These are phyloP conservation scores for Fusarium tjaetaba DNA, from an alignment of 2,329 filamentous ascomycete species.

Conservation along the genomic window DNA sequence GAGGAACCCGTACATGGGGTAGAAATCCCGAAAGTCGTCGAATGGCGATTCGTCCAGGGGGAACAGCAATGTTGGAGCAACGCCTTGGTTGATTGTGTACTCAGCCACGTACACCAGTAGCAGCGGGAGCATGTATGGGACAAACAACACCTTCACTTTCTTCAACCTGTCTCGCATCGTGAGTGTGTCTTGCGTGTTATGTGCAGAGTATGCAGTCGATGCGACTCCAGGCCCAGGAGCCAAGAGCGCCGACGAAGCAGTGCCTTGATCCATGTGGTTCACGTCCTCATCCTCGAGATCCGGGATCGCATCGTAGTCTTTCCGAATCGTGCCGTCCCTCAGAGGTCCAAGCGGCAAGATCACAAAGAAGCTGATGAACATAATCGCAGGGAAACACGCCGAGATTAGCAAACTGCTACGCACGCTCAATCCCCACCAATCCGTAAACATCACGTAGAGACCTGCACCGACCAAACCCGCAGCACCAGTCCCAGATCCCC, in stretches of 20 bases:
- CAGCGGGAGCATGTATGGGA: conserved; percentile 88
- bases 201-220: conserved; percentile 52
- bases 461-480: conserved; percentile 89
- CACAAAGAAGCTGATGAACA: conserved; percentile 87
- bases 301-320: conserved; percentile 65
- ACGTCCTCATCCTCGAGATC: conserved; percentile 52
- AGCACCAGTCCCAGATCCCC: conserved; percentile 92
- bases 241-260: conserved; percentile 61
- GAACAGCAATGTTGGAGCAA: conserved; percentile 89
- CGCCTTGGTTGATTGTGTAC: conserved; percentile 97
- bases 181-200: conserved; percentile 39
- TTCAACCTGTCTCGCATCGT: conserved; percentile 64
- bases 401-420: conserved; percentile 78
- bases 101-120: conserved; percentile 94
- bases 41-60: conserved; percentile 82
- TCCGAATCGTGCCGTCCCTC: conserved; percentile 53
- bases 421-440: conserved; percentile 79
- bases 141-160: conserved; percentile 75
- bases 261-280: conserved; percentile 48
- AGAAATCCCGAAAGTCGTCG: conserved; percentile 83
- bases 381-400: conserved; percentile 80
- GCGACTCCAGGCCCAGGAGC: conserved; percentile 53
- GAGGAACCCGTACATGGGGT: conserved; percentile 92
- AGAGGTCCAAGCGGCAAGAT: conserved; percentile 78
- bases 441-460: conserved; percentile 87